Evolutionary conservation across 2,329 filamentous ascomycete species (phyloP).

Genomic region (Ceratocystis ficicola): DNA sequence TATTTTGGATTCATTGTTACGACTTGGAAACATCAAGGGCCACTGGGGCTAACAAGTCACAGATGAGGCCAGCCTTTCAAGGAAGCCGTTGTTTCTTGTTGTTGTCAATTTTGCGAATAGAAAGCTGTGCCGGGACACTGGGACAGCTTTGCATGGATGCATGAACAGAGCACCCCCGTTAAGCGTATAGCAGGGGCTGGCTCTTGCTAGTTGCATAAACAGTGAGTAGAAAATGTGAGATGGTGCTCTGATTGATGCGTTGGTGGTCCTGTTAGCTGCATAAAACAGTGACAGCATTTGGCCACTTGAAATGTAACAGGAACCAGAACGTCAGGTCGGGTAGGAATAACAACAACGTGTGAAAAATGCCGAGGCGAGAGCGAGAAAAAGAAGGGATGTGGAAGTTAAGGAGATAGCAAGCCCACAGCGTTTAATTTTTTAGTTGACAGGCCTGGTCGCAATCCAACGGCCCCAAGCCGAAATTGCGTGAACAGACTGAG

Average conservation of each 20-base stretch:
- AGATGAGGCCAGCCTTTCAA: neutral
- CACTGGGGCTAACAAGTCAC: neutral
- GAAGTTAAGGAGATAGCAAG: neutral
- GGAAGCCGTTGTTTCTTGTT: neutral
- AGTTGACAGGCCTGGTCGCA: neutral
- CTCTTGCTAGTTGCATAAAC: neutral
- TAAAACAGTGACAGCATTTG: neutral
- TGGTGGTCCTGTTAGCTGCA: neutral
- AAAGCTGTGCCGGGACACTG: neutral
- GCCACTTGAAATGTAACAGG: neutral
- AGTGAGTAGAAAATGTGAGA: neutral
- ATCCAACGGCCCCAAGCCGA: neutral
- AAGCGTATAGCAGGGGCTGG: neutral
- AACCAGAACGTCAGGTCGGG: neutral
- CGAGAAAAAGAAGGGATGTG: neutral
- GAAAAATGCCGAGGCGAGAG: neutral
- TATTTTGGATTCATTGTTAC: neutral
- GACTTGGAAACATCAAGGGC: neutral
- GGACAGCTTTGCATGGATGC: conserved; percentile 1
- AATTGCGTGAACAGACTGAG: neutral
- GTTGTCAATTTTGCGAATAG: neutral
- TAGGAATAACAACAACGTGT: neutral
- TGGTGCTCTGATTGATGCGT: neutral
- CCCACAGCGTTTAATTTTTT: neutral
- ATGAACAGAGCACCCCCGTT: neutral